These are phyloP conservation scores for Persicaria tinctoria DNA, from an alignment of 148 eudicot genomes.

Conservation along the genomic window DNA sequence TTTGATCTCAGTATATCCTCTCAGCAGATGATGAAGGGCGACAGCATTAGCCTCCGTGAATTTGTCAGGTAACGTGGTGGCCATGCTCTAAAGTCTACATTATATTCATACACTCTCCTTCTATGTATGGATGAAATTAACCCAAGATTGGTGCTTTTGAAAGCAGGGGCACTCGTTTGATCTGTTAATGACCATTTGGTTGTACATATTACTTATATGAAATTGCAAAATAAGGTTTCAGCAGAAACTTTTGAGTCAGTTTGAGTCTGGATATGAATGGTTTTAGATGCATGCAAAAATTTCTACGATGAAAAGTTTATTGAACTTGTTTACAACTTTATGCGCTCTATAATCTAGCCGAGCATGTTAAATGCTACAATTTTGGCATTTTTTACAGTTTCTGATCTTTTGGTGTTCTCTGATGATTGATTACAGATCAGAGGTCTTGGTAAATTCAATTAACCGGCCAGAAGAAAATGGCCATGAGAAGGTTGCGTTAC, in stretches of 20 bases:
- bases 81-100: background rate
- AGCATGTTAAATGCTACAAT: too few relatives aligned
- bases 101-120: background rate
- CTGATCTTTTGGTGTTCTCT: too few relatives aligned
- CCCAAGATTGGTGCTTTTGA: background rate
- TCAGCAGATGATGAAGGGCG: slow-evolving; percentile 27
- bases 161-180: background rate
- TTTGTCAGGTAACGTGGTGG: slow-evolving; percentile 22
- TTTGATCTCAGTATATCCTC: slow-evolving; percentile 41
- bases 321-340: background rate
- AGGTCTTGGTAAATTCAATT: too few relatives aligned
- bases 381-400: too few relatives aligned
- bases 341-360: too few relatives aligned
- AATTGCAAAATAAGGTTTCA: background rate
- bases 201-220: background rate
- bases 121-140: background rate
- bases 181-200: background rate
- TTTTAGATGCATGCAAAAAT: background rate
- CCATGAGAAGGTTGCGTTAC: too few relatives aligned
- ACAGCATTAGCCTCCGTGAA: slow-evolving; percentile 27
- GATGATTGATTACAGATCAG: too few relatives aligned
- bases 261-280: background rate
- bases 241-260: background rate
- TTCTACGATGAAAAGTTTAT: background rate
- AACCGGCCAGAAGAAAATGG: too few relatives aligned